Evolutionary conservation across 805 yeast species (phyloP), one percentile per base, ranked within the genome.

Genomic region (Scheffersomyces ergatensis): DNA sequence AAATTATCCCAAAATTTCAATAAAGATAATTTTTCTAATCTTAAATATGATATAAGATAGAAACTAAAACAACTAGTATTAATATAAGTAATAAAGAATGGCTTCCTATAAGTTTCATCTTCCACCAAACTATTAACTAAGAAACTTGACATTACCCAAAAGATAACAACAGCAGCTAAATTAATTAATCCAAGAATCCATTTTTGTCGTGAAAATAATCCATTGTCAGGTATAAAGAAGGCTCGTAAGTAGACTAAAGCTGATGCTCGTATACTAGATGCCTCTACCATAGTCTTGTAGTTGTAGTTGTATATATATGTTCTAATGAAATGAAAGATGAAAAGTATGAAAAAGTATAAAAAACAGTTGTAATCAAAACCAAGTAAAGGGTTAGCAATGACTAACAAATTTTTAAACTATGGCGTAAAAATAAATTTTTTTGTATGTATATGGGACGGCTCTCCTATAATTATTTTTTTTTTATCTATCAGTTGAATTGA

Each of bases 61-160:
- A 92, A 70, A 6, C 80, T 72, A 60, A 93, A 93, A 3, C 93
- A 78, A 1, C 89, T 82, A 0, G 98, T 90, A 65, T 90, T 93
- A 51, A 92, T 62, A 66, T 92, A 93, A 2, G 99, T 93, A 50
- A 93, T 86, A 46, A 90, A 77, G 57, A 89, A 90, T 14, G 99
- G 99, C 63, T 93, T 93, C 36, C 89, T 65, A 60, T 89, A 93
- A 20, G 74, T 66, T 43, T 75, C 78, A 35, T 77, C 74, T 50
- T 82, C 89, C 51, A 88, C 85, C 31, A 88, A 68, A 33, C 80
- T 82, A 60, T 87, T 89, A 27, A 93, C 83, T 35, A 92, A 61
- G 51, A 89, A 92, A 3, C 96, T 87, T 3, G 96, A 88, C 27
- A 85, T 65, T 9, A 93, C 97, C 99, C 99, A 92, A 18, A 89